A percentile compares a stretch with the other conserved stretches of the same genome.
Conservation (phyloP, 768 basidiomycete species). For the Suillus hirtellus region DNA sequence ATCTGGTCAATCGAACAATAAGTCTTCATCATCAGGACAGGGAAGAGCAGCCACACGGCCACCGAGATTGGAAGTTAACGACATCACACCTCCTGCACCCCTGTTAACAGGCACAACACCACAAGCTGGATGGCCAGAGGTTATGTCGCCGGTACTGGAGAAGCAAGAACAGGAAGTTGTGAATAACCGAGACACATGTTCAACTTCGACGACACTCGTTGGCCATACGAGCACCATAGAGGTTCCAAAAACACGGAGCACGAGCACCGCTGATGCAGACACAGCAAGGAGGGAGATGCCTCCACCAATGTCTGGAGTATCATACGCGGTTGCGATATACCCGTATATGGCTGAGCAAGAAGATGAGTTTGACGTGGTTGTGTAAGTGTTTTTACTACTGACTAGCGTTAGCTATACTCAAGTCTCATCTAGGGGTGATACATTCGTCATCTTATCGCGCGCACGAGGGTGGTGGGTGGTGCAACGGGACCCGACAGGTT, state of each 20-base stretch:
- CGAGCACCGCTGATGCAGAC: slow-evolving; percentile 34
- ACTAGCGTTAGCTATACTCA: slow-evolving; percentile 10
- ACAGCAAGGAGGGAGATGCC: slow-evolving; percentile 43
- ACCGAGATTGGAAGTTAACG: slow-evolving; percentile 69
- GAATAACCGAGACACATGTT: slow-evolving; percentile 38
- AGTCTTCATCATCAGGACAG: slow-evolving; percentile 29
- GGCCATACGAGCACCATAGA: slow-evolving; percentile 33
- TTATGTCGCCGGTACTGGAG: slow-evolving; percentile 59
- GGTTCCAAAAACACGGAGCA: slow-evolving; percentile 18
- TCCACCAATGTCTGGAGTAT: slow-evolving; percentile 54
- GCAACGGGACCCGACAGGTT: slow-evolving; percentile 87
- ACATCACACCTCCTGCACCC: slow-evolving; percentile 52
- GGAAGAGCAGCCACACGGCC: slow-evolving; percentile 51
- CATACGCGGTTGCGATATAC: slow-evolving; percentile 97
- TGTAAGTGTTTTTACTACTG: slow-evolving; percentile 54
- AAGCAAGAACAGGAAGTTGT: slow-evolving; percentile 45
- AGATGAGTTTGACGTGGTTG: slow-evolving; percentile 97
- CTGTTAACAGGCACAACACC: slow-evolving; percentile 60
- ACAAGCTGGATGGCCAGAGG: slow-evolving; percentile 77
- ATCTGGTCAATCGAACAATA: slow-evolving; percentile 22
- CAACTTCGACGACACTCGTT: slow-evolving; percentile 35
- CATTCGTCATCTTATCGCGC: slow-evolving; percentile 89
- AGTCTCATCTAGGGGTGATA: slow-evolving; percentile 66
- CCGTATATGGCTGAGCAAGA: slow-evolving; percentile 99
- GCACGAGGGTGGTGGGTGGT: slow-evolving; percentile 99